Evolutionary conservation across 768 basidiomycete species (phyloP), one percentile per base, ranked within the genome.

Genomic region (Mrakia blollopis): DNA sequence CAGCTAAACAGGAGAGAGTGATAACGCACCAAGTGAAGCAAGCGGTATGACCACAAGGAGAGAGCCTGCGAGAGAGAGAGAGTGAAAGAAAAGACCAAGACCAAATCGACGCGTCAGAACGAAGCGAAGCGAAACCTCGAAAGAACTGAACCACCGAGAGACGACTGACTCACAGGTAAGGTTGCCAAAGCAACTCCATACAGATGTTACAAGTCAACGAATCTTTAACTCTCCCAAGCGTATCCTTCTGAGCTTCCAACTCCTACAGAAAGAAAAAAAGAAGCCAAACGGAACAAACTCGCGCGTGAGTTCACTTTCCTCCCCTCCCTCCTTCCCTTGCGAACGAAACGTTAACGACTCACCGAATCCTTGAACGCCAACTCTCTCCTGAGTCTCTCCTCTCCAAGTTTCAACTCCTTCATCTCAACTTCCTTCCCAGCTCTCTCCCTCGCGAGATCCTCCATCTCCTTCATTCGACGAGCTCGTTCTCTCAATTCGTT

Each of bases 351-450:
- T 23, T 21, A 23, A 1, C 11, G 23, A 62, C 75, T 57, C 28
- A 76, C 75, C 39, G 75, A 70, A 32, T 76, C 60, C 68, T 76
- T 76, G 75, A 76, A 76, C 35, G n/a, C 68, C 11, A 76, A 25
- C 41, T 76, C 68, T 30, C 60, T 76, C 9, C 37, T 25, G 39
- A 76, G 23, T 6, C 69, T 54, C n/a, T 76, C 75, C 41, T 70
- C 54, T 41, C 37, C 30, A 7, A 47, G 41, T 44, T 54, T 60
- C 25, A 76, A 25, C 13, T 44, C 44, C n/a, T 41, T 60, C 18
- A 71, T 41, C 41, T 76, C 75, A 21, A n/a, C 39, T 18, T 70
- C 69, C n/a, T 69, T 69, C 21, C 37, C 69, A 44, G 37, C 67
- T 68, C 39, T 57, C 68, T 67, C 75, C 23, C 68, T 70, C 18